Base-by-base conservation (phyloP, 129 eudicot species). In the Ambrosia trifida region DNA sequence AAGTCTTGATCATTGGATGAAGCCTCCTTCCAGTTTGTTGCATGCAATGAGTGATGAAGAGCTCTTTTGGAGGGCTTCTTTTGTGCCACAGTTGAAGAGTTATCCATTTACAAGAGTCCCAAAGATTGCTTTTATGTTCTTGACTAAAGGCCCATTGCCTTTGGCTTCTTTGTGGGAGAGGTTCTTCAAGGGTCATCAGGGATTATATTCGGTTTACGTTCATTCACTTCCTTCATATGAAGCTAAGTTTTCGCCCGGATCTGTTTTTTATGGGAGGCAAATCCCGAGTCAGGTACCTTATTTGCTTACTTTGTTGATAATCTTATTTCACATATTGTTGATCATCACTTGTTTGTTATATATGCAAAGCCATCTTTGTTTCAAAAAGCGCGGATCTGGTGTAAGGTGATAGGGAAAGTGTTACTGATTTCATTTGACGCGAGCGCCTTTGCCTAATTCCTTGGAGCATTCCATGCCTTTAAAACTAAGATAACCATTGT, bases 111-210 rank as follows among this genome's bases (percentile, higher is more conserved):
- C 58, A 6, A 85, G 98, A 83, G 84, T 82, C 47, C 96, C 98
- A 16, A 94, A 87, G 82, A 80, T 94, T 75, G 98, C 98, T 0
- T 94, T 94, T 76, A 89, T 94, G 98, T 94, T 94, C 93, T 94
- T 94, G 96, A 87, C 98, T 7, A 94, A 87, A 83, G 98, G 98
- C 4, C 98, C 97, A 31, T 77, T 94, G 76, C 97, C 96, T 0
- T 78, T 94, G 75, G 90, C 97, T 38, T 93, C 93, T 33, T 87
- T 94, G 44, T 94, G 98, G 98, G 96, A 87, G 82, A 94, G 97
- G 83, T 94, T 89, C 56, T 89, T 94, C 40, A 85, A 81, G 70
- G 98, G 98, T 40, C 87, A 89, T 35, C 77, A 82, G 38, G 82
- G 79, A 35, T 76, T 58, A 47, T 94, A 83, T 78, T 82, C 98